phyloP scores from a whole-genome alignment of 495 filamentous ascomycete species.

The Talaromyces proteolyticus region DNA sequence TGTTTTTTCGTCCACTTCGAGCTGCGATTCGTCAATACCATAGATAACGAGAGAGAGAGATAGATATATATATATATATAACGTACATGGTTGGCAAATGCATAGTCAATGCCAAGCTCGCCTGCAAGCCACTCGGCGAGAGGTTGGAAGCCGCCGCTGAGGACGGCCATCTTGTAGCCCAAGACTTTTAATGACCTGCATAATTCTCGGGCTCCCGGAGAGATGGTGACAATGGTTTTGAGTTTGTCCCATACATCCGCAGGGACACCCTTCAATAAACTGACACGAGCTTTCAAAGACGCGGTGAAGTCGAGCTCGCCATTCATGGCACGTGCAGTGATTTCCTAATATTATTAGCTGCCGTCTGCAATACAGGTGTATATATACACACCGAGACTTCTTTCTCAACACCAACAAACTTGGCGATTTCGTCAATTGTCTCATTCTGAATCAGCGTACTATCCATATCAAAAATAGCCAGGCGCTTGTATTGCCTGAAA shows the following conservation, averaged over 20 bases:
- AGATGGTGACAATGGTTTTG: slow-evolving; percentile 63
- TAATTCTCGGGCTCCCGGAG: slow-evolving; percentile 71
- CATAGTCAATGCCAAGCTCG: slow-evolving; percentile 77
- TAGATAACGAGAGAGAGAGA: too few relatives aligned
- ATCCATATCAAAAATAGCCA: slow-evolving; percentile 98
- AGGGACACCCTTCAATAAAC: slow-evolving; percentile 72
- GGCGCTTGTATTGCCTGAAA: slow-evolving; percentile 68
- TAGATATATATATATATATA: too few relatives aligned
- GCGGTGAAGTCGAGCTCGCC: slow-evolving; percentile 92
- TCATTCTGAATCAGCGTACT: slow-evolving; percentile 93
- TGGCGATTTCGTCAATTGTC: slow-evolving; percentile 91
- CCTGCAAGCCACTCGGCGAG: slow-evolving; percentile 79
- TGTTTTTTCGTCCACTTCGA: slow-evolving; percentile 60
- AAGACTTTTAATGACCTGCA: slow-evolving; percentile 63
- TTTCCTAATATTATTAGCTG: slow-evolving; percentile 41
- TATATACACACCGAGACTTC: slow-evolving; percentile 55
- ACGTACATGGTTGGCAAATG: slow-evolving; percentile 72
- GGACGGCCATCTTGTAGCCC: slow-evolving; percentile 79
- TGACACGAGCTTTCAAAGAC: slow-evolving; percentile 71
- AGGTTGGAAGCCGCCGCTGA: slow-evolving; percentile 89
- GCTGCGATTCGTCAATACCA: too few relatives aligned
- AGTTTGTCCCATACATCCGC: slow-evolving; percentile 77
- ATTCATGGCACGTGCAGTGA: slow-evolving; percentile 91
- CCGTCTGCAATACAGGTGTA: too few relatives aligned
- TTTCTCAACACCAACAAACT: slow-evolving; percentile 66